Percentiles rank a stretch among this genome's conserved stretches.
These are phyloP conservation scores for Rosa chinensis DNA, from an alignment of 306 rosid genomes.

Conservation along the genomic window DNA sequence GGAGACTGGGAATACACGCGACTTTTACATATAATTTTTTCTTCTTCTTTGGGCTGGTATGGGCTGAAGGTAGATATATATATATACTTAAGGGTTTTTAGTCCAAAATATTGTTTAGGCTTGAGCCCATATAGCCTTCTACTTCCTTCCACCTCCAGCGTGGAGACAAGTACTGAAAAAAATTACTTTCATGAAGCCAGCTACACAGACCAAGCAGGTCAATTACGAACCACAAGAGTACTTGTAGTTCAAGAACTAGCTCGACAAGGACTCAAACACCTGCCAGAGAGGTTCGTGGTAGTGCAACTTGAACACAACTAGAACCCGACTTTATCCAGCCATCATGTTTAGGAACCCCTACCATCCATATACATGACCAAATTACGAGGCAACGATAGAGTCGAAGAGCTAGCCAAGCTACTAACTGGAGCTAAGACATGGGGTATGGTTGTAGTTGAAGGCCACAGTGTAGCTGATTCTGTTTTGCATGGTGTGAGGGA, in stretches of 20 bases:
- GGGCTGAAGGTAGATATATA: no score
- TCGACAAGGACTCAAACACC: background rate
- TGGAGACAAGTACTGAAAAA: background rate
- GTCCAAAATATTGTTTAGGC: no score
- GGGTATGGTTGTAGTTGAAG: constrained; percentile 5
- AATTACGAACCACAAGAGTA: background rate
- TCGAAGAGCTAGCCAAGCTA: background rate
- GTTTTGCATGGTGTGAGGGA: constrained; percentile 11
- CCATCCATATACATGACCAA: background rate
- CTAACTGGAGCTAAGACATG: background rate
- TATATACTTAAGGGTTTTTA: no score
- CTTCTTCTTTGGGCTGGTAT: no score
- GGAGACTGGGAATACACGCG: no score
- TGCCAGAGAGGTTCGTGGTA: background rate
- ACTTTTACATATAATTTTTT: no score
- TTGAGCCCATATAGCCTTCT: no score
- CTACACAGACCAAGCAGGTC: constrained; percentile 15
- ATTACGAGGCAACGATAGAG: background rate
- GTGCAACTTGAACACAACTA: background rate
- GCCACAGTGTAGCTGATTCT: background rate
- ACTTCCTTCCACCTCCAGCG: no score
- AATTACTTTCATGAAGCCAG: constrained; percentile 8
- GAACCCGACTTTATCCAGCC: background rate
- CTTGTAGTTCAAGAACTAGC: constrained; percentile 17
- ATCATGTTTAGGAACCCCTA: background rate